These are phyloP conservation scores for Russula vinacea DNA, from an alignment of 768 basidiomycete genomes.

Conservation along the genomic window DNA sequence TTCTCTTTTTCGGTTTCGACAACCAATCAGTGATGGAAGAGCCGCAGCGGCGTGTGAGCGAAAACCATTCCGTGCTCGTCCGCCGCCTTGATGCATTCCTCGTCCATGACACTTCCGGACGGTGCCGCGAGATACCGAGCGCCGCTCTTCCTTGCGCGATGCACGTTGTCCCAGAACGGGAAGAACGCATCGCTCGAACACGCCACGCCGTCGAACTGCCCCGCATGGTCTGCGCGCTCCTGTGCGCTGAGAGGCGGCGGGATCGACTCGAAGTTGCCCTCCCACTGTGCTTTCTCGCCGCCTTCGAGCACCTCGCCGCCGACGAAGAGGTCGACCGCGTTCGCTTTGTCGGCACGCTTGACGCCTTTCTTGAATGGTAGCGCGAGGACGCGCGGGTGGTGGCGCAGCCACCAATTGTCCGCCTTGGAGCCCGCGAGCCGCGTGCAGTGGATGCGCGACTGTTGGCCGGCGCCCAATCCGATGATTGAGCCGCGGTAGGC, in stretches of 20 bases:
- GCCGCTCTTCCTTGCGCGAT: conserved; percentile 87
- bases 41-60: conserved; percentile 78
- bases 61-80: conserved; percentile 92
- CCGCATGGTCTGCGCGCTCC: conserved; percentile 75
- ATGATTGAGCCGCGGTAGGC: conserved; percentile 89
- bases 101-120: conserved; percentile 95
- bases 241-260: conserved; percentile 61
- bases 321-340: conserved; percentile 96
- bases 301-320: conserved; percentile 85
- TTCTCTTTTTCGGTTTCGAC: neutral
- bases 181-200: conserved; percentile 99
- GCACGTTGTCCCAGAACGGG: conserved; percentile 99
- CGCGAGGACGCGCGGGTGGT: conserved; percentile 88
- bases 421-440: conserved; percentile 96
- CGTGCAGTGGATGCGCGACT: conserved; percentile 99
- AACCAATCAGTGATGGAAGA: conserved; percentile 80
- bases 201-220: conserved; percentile 75
- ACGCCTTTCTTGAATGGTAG: conserved; percentile 97
- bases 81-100: conserved; percentile 92
- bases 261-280: conserved; percentile 71
- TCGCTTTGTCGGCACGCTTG: conserved; percentile 97
- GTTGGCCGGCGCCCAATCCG: conserved; percentile 96
- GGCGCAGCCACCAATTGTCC: conserved; percentile 99
- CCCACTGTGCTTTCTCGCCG: conserved; percentile 89
- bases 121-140: conserved; percentile 90